Percentiles rank a stretch among this genome's conserved stretches.
phyloP scores from a whole-genome alignment of 2,329 filamentous ascomycete species.

The Akanthomyces muscarius region DNA sequence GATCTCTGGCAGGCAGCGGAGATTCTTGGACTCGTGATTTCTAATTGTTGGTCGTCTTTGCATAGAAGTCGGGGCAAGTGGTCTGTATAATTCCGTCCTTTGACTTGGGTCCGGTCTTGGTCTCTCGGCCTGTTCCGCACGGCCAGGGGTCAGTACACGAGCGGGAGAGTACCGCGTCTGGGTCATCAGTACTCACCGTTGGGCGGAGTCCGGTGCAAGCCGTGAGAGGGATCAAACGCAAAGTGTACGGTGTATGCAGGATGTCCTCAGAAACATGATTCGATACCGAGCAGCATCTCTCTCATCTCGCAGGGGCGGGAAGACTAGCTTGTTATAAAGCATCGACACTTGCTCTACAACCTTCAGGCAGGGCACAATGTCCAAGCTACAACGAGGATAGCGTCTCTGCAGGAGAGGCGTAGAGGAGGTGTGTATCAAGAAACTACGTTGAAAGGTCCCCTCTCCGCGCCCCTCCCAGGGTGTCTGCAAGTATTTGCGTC shows the following conservation, averaged over 20 bases:
- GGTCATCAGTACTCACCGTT: neutral
- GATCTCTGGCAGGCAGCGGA: constrained; percentile 6
- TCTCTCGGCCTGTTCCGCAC: constrained; percentile 4
- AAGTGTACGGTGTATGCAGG: neutral
- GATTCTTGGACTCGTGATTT: constrained; percentile 5
- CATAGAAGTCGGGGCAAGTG: neutral
- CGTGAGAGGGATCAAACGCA: neutral
- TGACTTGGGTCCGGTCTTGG: neutral
- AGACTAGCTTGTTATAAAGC: constrained; percentile 4
- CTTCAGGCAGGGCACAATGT: neutral
- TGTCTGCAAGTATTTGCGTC: neutral
- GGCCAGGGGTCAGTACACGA: neutral
- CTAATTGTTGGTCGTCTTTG: neutral
- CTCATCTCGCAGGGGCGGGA: neutral
- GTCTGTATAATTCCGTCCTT: neutral
- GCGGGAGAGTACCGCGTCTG: neutral
- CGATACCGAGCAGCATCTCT: neutral
- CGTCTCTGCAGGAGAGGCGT: neutral
- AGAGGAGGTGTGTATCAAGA: neutral
- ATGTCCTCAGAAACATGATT: neutral
- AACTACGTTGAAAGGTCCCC: neutral
- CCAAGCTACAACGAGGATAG: neutral
- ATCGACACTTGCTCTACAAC: neutral
- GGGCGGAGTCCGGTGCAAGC: neutral
- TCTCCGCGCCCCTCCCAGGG: neutral